Conservation (phyloP, 495 filamentous ascomycete species). For the Aspergillus nidulans region DNA sequence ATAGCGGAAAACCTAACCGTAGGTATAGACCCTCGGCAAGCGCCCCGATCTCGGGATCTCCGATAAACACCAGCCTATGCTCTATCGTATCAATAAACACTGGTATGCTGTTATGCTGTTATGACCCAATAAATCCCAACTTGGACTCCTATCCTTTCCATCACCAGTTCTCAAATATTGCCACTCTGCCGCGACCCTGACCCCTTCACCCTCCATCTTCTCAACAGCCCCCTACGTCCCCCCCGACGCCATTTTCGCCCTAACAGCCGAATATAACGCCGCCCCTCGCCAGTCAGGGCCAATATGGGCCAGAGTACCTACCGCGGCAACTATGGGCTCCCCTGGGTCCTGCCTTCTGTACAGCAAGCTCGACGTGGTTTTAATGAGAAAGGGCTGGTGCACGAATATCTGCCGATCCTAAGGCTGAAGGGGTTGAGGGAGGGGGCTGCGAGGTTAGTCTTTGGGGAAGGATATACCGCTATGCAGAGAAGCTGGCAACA, state of each 20-base stretch:
- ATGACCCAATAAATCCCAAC: too few relatives aligned
- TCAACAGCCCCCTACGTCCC: conserved; percentile 15
- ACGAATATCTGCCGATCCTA: conserved; percentile 38
- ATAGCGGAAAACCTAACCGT: too few relatives aligned
- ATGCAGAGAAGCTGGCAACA: conserved; percentile 19
- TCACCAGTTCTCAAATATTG: background rate
- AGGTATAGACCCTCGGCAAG: too few relatives aligned
- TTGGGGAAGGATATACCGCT: conserved; percentile 16
- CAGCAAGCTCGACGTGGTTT: background rate
- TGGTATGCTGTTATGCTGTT: too few relatives aligned
- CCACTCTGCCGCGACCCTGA: background rate
- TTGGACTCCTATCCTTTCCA: too few relatives aligned
- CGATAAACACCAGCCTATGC: too few relatives aligned
- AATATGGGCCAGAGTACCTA: conserved; percentile 38
- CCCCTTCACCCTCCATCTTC: conserved; percentile 15
- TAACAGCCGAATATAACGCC: conserved; percentile 29
- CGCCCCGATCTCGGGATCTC: too few relatives aligned
- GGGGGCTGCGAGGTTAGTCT: conserved; percentile 16
- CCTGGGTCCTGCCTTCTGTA: conserved; percentile 40
- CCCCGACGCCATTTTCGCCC: conserved; percentile 24
- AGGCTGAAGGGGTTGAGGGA: conserved; percentile 26
- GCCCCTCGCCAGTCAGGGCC: conserved; percentile 27
- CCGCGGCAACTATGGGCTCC: conserved; percentile 33
- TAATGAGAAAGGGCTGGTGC: conserved; percentile 9
- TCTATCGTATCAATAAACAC: too few relatives aligned